Evolutionary conservation across 192 early-diverging fungal species (phyloP), one percentile per base, ranked within the genome.

Genomic region (Irineochytrium annulatum): DNA sequence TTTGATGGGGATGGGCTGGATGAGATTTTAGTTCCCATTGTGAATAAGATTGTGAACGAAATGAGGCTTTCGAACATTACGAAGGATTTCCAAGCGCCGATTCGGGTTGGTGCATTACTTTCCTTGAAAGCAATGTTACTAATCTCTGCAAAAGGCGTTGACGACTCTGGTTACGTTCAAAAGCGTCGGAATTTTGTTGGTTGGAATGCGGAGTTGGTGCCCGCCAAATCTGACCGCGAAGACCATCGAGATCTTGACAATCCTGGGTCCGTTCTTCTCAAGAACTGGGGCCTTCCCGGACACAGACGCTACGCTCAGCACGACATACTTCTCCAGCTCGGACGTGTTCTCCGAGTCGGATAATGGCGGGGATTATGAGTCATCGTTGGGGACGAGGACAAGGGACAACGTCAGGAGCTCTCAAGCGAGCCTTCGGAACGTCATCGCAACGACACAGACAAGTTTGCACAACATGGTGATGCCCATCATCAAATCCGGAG

Each of bases 201-300:
- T 52, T 13, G 33, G 43, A n/a, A 34, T 67, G 37, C 49, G 53
- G 61, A 76, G 72, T 34, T 90, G 83, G 71, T 76, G 85, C 57
- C 86, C 86, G 8, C 44, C 71, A 3, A 71, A 79, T 57, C 55
- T 67, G 0, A 72, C 67, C 4, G 83, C 87, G 0, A 68, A 68
- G 26, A 75, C 45, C 49, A 63, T 90, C 16, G 88, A 90, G 57
- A 53, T 80, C 2, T 44, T 78, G 11, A 82, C 87, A n/a, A 65
- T 91, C 30, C 71, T 94, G 0, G 91, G 91, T 1, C 88, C 86
- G 8, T 90, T 90, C 43, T 83, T 90, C 55, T 68, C 63, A 29
- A 59, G 69, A 24, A 34, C 72, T 14, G 55, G 43, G 31, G 62
- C 52, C 34, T 77, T 82, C 59, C 61, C 73, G 16, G 80, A 80